phyloP scores from a whole-genome alignment of 1,284 basidiomycete species.

The Irpex sp. region DNA sequence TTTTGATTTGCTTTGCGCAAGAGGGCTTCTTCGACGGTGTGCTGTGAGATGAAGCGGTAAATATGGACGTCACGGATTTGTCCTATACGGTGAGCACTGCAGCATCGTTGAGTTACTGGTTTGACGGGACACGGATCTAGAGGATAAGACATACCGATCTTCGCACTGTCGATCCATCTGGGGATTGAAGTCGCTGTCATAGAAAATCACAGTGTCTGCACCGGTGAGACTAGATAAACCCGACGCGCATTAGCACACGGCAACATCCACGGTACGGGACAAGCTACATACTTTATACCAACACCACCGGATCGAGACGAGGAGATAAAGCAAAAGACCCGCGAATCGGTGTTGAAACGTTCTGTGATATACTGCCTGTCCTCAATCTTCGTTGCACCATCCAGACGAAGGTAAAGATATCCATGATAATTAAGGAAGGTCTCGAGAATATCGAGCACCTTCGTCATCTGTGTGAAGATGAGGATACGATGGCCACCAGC shows the following conservation, averaged over 20 bases:
- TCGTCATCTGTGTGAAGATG: conserved; percentile 98
- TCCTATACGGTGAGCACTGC: conserved; percentile 88
- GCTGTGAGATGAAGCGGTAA: conserved; percentile 89
- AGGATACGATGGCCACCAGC: conserved; percentile 86
- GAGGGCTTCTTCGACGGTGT: conserved; percentile 97
- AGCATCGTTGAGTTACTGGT: conserved; percentile 1
- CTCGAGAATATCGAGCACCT: conserved; percentile 92
- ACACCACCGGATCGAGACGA: conserved; percentile 93
- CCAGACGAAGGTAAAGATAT: conserved; percentile 89
- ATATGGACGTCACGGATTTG: conserved; percentile 98
- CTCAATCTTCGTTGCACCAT: conserved; percentile 95
- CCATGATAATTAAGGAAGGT: conserved; percentile 92
- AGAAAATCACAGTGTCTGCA: conserved; percentile 96
- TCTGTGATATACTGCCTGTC: conserved; percentile 95
- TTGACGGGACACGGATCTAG: not conserved
- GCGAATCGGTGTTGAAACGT: conserved; percentile 91
- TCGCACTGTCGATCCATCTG: conserved; percentile 98
- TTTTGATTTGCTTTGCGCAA: conserved; percentile 96
- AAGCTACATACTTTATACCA: conserved; percentile 80
- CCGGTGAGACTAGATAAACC: conserved; percentile 70
- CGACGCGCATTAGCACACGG: not conserved
- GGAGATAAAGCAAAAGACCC: conserved; percentile 92
- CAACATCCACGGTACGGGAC: conserved; percentile 3
- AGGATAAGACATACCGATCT: conserved; percentile 62
- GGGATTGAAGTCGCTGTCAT: conserved; percentile 97